Evolutionary conservation across 306 rosid genomes (phyloP), one percentile per base, ranked within the genome.

Genomic region (Quercus ilex): DNA sequence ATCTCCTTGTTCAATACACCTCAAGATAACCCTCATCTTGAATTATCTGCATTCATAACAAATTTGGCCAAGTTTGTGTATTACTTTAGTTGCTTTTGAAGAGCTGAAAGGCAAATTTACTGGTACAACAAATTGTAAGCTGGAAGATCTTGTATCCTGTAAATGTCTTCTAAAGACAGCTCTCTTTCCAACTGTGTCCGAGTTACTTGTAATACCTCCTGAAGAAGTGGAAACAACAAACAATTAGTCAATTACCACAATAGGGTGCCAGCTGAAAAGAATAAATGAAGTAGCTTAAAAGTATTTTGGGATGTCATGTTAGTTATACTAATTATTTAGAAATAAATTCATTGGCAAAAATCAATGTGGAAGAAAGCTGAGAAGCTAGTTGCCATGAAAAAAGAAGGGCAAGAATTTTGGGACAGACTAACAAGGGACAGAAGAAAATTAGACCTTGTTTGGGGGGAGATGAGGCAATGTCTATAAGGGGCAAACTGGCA

Each of bases 181-280:
- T 95, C 98, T 83, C 96, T 93, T 85, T 95, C 98, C 86, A 93
- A 79, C 80, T 95, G 98, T 20, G 69, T 84, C 80, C 94, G 26
- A 12, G 98, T 95, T 76, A 87, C 87, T 82, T 90, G 96, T 55
- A 95, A 74, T 49, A 95, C 99, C 81, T 89, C 98, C 99, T 95
- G 90, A 82, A 82, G n/a, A 73, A 79, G 79, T 71, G 30, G 25
- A 75, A 79, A n/a, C 67, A 75, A 58, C 70, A 60, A 77, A 75
- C n/a, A 19, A 53, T n/a, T n/a, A n/a, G n/a, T n/a, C n/a, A n/a
- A n/a, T 79, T 60, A 77, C 25, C 74, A 25, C 65, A 12, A 15
- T 12, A 35, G 20, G n/a, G 14, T 21, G 78, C 75, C 73, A 60
- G 46, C 56, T 17, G 56, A 74, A 71, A 76, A 43, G 19, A 35